These are phyloP conservation scores for Elsinoe ampelina DNA, from an alignment of 2,329 filamentous ascomycete genomes.

Conservation along the genomic window DNA sequence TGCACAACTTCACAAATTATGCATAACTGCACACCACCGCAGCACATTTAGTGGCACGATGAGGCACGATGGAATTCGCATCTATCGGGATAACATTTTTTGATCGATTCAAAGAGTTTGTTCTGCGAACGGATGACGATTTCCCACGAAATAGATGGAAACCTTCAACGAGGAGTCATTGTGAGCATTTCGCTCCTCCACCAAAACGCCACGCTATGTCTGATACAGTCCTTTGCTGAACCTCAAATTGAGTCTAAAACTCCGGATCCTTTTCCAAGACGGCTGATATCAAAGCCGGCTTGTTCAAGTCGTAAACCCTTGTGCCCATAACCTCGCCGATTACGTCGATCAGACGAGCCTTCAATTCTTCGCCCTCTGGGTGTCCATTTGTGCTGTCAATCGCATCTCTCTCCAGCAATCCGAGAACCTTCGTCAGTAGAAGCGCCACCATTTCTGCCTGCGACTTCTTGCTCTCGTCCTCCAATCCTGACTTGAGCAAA, in stretches of 20 bases:
- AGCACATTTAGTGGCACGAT: too few species aligned
- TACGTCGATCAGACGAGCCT: conserved; percentile 33
- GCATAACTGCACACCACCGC: neutral
- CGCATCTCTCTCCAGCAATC: conserved; percentile 42
- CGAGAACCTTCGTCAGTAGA: conserved; percentile 48
- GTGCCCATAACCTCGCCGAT: conserved; percentile 25
- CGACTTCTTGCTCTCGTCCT: conserved; percentile 45
- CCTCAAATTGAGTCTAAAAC: conserved; percentile 15
- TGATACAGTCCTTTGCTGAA: neutral
- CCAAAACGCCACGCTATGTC: conserved; percentile 12
- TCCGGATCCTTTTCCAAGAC: conserved; percentile 30
- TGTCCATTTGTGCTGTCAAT: conserved; percentile 30
- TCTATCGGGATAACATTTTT: too few species aligned
- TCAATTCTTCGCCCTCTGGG: conserved; percentile 32
- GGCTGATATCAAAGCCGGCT: conserved; percentile 29
- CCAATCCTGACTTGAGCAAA: conserved; percentile 47
- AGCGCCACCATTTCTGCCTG: conserved; percentile 53
- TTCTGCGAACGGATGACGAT: too few species aligned
- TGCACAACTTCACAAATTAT: neutral
- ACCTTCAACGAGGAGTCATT: neutral
- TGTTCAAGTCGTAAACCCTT: conserved; percentile 23
- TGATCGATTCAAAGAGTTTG: too few species aligned
- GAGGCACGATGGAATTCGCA: too few species aligned
- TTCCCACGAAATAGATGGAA: too few species aligned
- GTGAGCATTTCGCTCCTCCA: neutral